Base-by-base conservation (phyloP, 108 stramenopile species). In the Poteriospumella lacustris region DNA sequence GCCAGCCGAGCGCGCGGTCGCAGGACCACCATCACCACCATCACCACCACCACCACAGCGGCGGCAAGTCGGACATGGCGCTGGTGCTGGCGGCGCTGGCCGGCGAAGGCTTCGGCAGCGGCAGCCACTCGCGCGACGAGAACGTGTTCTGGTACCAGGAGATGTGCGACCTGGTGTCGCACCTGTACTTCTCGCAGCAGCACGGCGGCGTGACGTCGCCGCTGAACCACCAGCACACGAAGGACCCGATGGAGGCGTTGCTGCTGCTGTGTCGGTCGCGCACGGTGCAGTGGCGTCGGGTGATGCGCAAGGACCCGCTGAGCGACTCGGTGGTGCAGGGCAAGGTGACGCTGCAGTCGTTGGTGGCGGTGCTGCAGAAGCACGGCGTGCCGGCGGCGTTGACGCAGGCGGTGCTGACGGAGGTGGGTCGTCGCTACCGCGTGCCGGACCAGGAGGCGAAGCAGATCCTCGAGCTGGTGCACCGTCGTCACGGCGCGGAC, bases 91-190 rank as follows among this genome's bases (percentile, higher is more conserved):
- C n/a, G n/a, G n/a, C n/a, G n/a, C n/a, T n/a, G n/a, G n/a, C n/a
- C n/a, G n/a, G n/a, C n/a, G n/a, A n/a, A n/a, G n/a, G n/a, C n/a
- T n/a, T n/a, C n/a, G n/a, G n/a, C n/a, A n/a, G n/a, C n/a, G n/a
- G n/a, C n/a, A n/a, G n/a, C n/a, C n/a, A n/a, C n/a, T n/a, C n/a
- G n/a, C n/a, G n/a, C n/a, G n/a, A n/a, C n/a, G n/a, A n/a, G n/a
- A n/a, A n/a, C n/a, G 5, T 29, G 5, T 34, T 29, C 24, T 73
- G 9, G 9, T 73, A 73, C 36, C 12, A 39, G 15, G 70, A 73
- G 47, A 39, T 73, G 41, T 73, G 12, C 5, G 70, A 73, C 47
- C 33, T 73, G 31, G 19, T 73, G 9, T 73, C 70, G 3, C 70
- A 73, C 36, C 31, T 56, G 3, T 56, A 42, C 42, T 73, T 31